These are phyloP conservation scores for Fragilaria radians DNA, from an alignment of 108 stramenopile species.

Conservation along the genomic window DNA sequence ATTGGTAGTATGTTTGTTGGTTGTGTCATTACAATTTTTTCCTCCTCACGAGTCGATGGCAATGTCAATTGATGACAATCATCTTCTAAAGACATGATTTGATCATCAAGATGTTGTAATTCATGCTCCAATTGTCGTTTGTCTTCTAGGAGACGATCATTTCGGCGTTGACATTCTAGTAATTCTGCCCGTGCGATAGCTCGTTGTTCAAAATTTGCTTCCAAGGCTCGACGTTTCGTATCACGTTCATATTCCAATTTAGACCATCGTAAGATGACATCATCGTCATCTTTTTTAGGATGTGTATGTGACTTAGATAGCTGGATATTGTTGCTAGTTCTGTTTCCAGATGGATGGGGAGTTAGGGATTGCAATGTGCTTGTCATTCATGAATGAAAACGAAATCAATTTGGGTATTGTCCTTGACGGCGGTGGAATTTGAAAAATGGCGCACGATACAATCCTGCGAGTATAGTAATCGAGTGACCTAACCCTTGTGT, in stretches of 20 bases:
- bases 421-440: no score
- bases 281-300: no score
- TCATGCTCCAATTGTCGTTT: conserved; percentile 2
- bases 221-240: neutral
- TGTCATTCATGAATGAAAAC: no score
- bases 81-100: conserved; percentile 2
- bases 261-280: neutral
- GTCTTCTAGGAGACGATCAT: neutral
- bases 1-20: neutral
- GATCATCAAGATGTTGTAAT: conserved; percentile 8
- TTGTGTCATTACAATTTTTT: neutral
- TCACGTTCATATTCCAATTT: neutral
- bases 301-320: no score
- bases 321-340: no score
- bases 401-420: no score
- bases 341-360: no score
- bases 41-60: neutral
- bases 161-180: neutral
- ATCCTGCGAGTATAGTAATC: no score
- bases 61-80: neutral
- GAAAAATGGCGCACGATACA: no score
- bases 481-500: no score
- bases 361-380: no score
- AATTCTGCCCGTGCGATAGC: neutral
- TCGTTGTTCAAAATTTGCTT: neutral